Percentiles rank a stretch among this genome's conserved stretches.
These are phyloP conservation scores for Patellifolia procumbens DNA, from an alignment of 179 eudicot genomes.

Conservation along the genomic window DNA sequence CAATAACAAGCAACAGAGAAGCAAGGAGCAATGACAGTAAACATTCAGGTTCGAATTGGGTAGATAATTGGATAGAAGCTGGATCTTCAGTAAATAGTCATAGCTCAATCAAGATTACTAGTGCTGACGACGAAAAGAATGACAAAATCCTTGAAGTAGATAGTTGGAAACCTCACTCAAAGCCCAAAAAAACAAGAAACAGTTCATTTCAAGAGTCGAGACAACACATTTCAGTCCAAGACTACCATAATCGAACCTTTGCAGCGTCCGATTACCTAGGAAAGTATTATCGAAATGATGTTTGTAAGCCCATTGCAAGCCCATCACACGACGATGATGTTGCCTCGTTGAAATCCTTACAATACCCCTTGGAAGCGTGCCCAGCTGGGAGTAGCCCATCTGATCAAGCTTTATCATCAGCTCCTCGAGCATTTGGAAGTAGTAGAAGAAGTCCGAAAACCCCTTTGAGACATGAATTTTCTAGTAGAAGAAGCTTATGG, in stretches of 20 bases:
- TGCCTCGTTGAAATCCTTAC: constrained; percentile 50
- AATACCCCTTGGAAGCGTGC: constrained; percentile 40
- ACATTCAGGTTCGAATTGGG: constrained; percentile 46
- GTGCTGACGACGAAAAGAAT: constrained; percentile 48
- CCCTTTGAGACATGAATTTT: constrained; percentile 56
- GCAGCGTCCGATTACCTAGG: constrained; percentile 45
- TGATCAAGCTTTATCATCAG: constrained; percentile 34
- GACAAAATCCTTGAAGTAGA: constrained; percentile 88
- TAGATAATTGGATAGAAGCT: constrained; percentile 69
- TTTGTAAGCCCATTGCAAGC: constrained; percentile 44
- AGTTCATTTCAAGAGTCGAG: constrained; percentile 23
- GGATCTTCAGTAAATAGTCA: constrained; percentile 53
- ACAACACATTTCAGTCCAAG: constrained; percentile 40
- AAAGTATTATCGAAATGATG: constrained; percentile 41
- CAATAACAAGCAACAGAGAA: constrained; percentile 40
- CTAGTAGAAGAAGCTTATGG: constrained; percentile 40
- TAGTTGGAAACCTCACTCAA: constrained; percentile 68
- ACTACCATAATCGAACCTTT: constrained; percentile 43
- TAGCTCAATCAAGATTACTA: constrained; percentile 26
- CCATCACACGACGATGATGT: constrained; percentile 41
- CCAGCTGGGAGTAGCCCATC: constrained; percentile 49
- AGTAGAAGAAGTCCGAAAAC: constrained; percentile 45
- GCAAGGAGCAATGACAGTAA: constrained; percentile 26
- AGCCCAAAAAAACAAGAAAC: constrained; percentile 34
- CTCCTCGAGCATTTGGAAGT: constrained; percentile 49